Evolutionary conservation across 2,329 filamentous ascomycete genomes (phyloP).

Genomic region (Trichoderma lentiforme): DNA sequence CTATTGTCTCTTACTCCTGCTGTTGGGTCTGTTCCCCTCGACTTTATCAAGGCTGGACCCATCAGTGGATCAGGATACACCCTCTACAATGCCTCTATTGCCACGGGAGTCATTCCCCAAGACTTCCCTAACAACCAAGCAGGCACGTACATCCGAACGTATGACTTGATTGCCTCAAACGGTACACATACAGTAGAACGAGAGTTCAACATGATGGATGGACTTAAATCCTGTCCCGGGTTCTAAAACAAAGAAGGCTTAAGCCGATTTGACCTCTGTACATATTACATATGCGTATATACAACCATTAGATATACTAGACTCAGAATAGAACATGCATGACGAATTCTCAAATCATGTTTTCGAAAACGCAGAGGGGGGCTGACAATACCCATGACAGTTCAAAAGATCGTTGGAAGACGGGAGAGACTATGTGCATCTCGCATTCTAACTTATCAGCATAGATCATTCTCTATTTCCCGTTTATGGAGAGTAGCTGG

Average conservation of each 20-base stretch:
- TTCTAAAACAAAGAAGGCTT: background rate
- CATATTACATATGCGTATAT: background rate
- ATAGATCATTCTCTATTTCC: too few relatives aligned
- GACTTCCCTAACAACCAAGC: background rate
- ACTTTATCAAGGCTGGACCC: conserved; percentile 6
- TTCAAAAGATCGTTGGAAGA: background rate
- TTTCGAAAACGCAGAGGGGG: background rate
- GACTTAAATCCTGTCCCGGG: background rate
- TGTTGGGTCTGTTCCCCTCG: conserved; percentile 1
- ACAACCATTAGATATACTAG: background rate
- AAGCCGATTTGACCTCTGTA: background rate
- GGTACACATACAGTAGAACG: conserved; percentile 4
- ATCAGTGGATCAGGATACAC: conserved; percentile 8
- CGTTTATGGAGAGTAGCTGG: too few relatives aligned
- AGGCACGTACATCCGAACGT: conserved; percentile 14
- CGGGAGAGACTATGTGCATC: background rate
- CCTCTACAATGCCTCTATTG: conserved; percentile 13
- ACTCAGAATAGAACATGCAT: background rate
- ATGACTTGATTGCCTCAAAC: conserved; percentile 19
- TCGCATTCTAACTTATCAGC: background rate
- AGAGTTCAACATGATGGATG: conserved; percentile 17
- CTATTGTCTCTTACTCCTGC: background rate
- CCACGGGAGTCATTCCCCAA: background rate
- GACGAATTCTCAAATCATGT: background rate
- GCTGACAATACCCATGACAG: background rate